Conservation (phyloP, 108 stramenopile genomes). For the Nitzschia sp. region DNA sequence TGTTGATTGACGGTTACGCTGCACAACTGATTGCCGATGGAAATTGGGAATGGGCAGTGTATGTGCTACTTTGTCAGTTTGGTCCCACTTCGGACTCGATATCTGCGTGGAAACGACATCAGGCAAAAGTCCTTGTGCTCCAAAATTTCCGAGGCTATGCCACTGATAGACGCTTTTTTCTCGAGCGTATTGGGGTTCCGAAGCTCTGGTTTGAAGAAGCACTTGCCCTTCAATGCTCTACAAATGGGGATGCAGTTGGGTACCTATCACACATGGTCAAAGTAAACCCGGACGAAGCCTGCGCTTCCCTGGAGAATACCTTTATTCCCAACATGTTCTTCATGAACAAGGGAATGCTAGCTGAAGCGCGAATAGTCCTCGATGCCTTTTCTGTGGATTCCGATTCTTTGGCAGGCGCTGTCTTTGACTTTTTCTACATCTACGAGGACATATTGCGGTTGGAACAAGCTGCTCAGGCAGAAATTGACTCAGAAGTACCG, state of each 20-base stretch:
- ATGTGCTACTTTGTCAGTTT: constrained; percentile 54
- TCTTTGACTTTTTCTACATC: constrained; percentile 25
- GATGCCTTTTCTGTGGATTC: constrained; percentile 20
- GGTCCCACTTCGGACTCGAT: background rate
- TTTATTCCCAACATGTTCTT: constrained; percentile 68
- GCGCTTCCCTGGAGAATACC: constrained; percentile 43
- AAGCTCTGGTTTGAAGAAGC: constrained; percentile 64
- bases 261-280: constrained; percentile 47
- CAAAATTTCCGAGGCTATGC: constrained; percentile 34
- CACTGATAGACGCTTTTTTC: constrained; percentile 42
- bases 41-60: constrained; percentile 84
- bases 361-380: background rate
- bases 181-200: constrained; percentile 64
- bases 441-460: constrained; percentile 10
- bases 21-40: constrained; percentile 62
- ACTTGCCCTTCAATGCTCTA: constrained; percentile 42
- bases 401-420: constrained; percentile 12
- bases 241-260: constrained; percentile 41
- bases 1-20: constrained; percentile 54
- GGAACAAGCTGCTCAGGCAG: constrained; percentile 3
- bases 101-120: constrained; percentile 11
- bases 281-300: constrained; percentile 33
- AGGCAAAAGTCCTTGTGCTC: constrained; percentile 55
- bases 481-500: constrained; percentile 21
- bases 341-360: constrained; percentile 10